Conservation (phyloP, 345 rosid species). For the Eucalyptus tenuipes region DNA sequence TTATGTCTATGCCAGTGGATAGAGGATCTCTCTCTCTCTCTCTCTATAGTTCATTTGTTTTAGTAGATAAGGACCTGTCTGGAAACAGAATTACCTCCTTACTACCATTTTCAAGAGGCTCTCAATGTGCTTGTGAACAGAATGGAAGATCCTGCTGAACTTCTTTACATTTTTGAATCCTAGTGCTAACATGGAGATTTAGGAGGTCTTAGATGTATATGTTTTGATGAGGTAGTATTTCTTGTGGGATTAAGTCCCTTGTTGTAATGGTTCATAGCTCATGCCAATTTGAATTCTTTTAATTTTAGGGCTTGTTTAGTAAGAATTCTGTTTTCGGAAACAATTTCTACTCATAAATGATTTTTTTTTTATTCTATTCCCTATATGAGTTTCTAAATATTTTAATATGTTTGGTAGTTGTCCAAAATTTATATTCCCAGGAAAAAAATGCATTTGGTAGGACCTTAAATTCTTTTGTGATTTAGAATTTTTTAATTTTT, state of each 20-base stretch:
- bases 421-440: rapidly evolving
- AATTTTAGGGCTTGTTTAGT: no score
- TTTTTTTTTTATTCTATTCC: no score
- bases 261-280: background rate
- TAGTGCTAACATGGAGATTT: background rate
- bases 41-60: background rate
- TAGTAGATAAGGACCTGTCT: background rate
- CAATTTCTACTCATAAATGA: no score
- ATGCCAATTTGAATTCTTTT: background rate
- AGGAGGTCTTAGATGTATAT: background rate
- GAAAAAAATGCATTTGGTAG: no score
- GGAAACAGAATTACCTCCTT: background rate
- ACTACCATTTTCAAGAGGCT: background rate
- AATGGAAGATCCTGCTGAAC: background rate
- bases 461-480: no score
- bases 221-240: background rate
- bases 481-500: no score
- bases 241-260: background rate
- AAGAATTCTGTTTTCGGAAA: rapidly evolving
- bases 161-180: background rate
- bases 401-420: no score
- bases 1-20: background rate
- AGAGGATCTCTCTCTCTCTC: background rate
- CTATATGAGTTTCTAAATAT: rapidly evolving
- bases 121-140: background rate